Evolutionary conservation across 139 green algal genomes (phyloP), one percentile per base, ranked within the genome.

Genomic region (Chlorella sorokiniana): DNA sequence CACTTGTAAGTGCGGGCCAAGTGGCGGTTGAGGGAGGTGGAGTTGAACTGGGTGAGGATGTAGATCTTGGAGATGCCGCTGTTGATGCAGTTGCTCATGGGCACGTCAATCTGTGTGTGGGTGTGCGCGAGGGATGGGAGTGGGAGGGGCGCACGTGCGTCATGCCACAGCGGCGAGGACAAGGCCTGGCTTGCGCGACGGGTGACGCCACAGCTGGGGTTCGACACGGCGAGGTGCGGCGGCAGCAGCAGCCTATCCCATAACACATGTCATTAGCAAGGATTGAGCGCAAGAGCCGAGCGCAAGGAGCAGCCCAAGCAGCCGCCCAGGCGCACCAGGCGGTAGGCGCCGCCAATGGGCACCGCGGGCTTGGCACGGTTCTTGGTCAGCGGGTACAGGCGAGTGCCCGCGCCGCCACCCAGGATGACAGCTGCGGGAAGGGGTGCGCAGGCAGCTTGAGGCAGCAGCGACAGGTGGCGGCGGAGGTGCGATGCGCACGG

Each of bases 51-150:
- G 6, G 96, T 99, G 31, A 99, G 86, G 84, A 99, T 97, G 93
- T 98, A 99, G 81, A 99, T 96, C 88, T 99, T 99, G 86, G 79
- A 94, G 88, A 99, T 97, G 79, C 96, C 96, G 80, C 85, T 93
- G 94, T 99, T 99, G 91, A 99, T 98, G 93, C 97, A 99, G 92
- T 99, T 99, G 91, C 81, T 94, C 95, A 99, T 98, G 41, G 97
- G 97, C 59, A 99, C 96, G 79, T 99, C 97, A 83, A 99, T 99
- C 41, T 99, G 92, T 25, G 16, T 10, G 40, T 38, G 41, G 68
- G 1, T 6, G 35, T n/a, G n/a, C n/a, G n/a, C n/a, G n/a, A n/a
- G n/a, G n/a, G n/a, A n/a, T n/a, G n/a, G n/a, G n/a, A n/a, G n/a
- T n/a, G n/a, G n/a, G n/a, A n/a, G n/a, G n/a, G n/a, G n/a, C n/a